These are phyloP conservation scores for Lachnellula willkommii DNA, from an alignment of 2,329 filamentous ascomycete genomes.

Conservation along the genomic window DNA sequence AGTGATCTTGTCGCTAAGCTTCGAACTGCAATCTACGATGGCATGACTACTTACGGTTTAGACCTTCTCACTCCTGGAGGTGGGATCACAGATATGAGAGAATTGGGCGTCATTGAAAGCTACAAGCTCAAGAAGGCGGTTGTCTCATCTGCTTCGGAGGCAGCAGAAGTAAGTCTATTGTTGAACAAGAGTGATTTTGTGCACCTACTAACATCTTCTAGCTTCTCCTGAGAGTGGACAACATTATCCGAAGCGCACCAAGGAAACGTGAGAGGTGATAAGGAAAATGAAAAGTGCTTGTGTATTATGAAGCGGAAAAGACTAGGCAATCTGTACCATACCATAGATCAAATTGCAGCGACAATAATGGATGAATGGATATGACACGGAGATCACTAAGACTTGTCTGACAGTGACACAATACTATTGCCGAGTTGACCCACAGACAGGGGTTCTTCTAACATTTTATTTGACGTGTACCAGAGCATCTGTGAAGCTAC, in stretches of 20 bases:
- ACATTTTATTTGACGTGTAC: neutral
- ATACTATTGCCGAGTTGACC: neutral
- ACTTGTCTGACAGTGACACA: neutral
- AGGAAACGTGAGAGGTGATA: conserved; percentile 72
- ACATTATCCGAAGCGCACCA: conserved; percentile 93
- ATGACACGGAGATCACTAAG: neutral
- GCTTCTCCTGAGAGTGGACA: conserved; percentile 89
- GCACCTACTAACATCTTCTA: conserved; percentile 33
- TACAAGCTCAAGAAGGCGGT: conserved; percentile 99
- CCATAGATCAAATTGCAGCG: conserved; percentile 32
- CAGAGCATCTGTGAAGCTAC: neutral
- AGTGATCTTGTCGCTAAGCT: conserved; percentile 88
- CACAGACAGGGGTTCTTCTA: neutral
- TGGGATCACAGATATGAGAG: conserved; percentile 91
- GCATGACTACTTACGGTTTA: conserved; percentile 84
- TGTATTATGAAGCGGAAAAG: conserved; percentile 30
- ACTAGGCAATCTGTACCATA: conserved; percentile 31
- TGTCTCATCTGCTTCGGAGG: conserved; percentile 91
- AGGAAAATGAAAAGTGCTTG: conserved; percentile 17
- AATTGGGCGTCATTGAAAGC: conserved; percentile 91
- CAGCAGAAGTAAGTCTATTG: conserved; percentile 71
- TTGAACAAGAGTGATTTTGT: neutral
- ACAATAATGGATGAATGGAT: conserved; percentile 24
- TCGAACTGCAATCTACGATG: conserved; percentile 90
- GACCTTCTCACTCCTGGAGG: conserved; percentile 86